Percentiles rank a stretch among this genome's conserved stretches.
phyloP scores from a whole-genome alignment of 768 basidiomycete genomes.

The Naganishia onofrii region DNA sequence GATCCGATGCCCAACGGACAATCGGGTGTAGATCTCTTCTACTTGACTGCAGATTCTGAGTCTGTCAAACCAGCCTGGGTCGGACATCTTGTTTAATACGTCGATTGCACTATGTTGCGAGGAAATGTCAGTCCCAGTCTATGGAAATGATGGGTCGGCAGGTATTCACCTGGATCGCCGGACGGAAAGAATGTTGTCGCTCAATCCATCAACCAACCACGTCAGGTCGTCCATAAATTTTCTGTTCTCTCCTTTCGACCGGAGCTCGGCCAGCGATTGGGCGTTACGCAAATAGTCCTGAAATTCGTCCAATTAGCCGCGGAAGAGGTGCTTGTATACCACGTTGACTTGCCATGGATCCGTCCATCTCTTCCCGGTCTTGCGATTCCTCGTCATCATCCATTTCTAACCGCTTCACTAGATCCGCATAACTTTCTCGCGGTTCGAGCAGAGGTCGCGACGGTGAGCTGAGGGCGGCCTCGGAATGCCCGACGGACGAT shows the following conservation, averaged over 20 bases:
- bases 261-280: slow-evolving; percentile 43
- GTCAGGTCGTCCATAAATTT: slow-evolving; percentile 49
- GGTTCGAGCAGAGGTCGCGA: slow-evolving; percentile 3
- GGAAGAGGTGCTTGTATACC: not conserved
- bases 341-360: slow-evolving; percentile 26
- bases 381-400: slow-evolving; percentile 33
- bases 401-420: slow-evolving; percentile 42
- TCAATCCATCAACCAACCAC: slow-evolving; percentile 42
- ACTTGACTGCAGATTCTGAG: slow-evolving; percentile 46
- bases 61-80: slow-evolving; percentile 40
- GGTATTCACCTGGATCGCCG: slow-evolving; percentile 36
- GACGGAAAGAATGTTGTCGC: slow-evolving; percentile 18
- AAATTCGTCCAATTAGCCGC: not conserved
- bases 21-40: slow-evolving; percentile 41
- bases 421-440: slow-evolving; percentile 44
- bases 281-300: slow-evolving; percentile 30
- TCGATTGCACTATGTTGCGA: slow-evolving; percentile 19
- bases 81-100: slow-evolving; percentile 24
- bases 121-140: not conserved
- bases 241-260: slow-evolving; percentile 47
- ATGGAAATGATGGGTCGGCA: not conserved
- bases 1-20: slow-evolving; percentile 33
- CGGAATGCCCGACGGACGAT: not conserved
- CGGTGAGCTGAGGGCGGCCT: not conserved
- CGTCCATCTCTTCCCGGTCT: slow-evolving; percentile 31